phyloP scores from a whole-genome alignment of 768 basidiomycete genomes.

The Trichaptum fuscoviolaceum region DNA sequence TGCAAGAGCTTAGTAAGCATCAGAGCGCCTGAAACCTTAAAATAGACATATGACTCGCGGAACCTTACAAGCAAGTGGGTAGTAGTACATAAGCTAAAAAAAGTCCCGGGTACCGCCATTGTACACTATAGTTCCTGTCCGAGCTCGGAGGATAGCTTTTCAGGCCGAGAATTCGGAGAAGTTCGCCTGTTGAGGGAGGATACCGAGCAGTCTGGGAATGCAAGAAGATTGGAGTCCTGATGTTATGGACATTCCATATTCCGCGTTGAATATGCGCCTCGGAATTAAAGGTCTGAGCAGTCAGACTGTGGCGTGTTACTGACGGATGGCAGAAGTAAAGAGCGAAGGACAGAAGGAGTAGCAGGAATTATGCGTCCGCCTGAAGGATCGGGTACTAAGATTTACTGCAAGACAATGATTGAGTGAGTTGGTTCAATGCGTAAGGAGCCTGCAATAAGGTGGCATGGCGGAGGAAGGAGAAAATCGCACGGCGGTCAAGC shows the following conservation, averaged over 20 bases:
- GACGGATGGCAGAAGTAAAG: neutral
- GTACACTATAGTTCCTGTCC: too few species aligned
- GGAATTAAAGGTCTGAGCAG: neutral
- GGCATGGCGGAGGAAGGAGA: too few species aligned
- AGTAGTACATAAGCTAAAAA: too few species aligned
- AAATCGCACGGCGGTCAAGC: too few species aligned
- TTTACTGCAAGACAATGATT: neutral
- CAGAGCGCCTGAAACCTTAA: too few species aligned
- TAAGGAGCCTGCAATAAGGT: neutral
- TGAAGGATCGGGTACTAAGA: neutral
- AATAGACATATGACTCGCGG: too few species aligned
- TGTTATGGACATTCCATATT: neutral
- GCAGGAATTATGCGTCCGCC: neutral
- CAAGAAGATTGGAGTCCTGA: neutral
- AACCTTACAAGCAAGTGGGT: too few species aligned
- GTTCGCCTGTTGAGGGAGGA: neutral
- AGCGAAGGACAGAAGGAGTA: too few species aligned
- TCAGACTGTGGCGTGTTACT: neutral
- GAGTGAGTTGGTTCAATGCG: neutral
- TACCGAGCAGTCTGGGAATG: neutral
- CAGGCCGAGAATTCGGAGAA: neutral
- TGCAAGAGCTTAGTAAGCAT: too few species aligned
- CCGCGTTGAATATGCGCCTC: neutral
- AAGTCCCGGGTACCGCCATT: too few species aligned
- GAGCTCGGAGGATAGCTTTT: neutral